Percentiles rank a stretch among this genome's conserved stretches.
phyloP scores from a whole-genome alignment of 805 yeast genomes.

The Grigorovia humatica region DNA sequence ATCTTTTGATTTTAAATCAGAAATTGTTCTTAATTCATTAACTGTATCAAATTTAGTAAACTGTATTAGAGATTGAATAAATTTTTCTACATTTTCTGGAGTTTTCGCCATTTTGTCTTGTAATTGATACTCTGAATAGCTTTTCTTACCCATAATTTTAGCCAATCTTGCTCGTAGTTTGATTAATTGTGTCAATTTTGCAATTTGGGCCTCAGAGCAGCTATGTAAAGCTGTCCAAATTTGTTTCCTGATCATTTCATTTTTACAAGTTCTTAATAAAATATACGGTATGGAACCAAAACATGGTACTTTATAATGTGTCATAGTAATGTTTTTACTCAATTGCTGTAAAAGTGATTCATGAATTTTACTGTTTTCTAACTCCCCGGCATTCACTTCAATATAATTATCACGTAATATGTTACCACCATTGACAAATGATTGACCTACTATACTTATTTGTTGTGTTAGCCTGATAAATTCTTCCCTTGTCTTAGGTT shows the following conservation, averaged over 20 bases:
- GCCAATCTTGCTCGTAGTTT: constrained; percentile 63
- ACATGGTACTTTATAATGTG: constrained; percentile 42
- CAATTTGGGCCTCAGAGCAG: constrained; percentile 53
- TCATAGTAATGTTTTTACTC: constrained; percentile 31
- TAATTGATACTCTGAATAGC: constrained; percentile 72
- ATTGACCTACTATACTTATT: constrained; percentile 73
- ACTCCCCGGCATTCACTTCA: constrained; percentile 16
- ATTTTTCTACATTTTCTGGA: constrained; percentile 65
- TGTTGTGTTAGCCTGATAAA: constrained; percentile 74
- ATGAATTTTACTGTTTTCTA: constrained; percentile 13
- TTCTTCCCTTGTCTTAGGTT: constrained; percentile 47
- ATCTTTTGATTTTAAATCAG: constrained; percentile 28
- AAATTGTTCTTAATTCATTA: constrained; percentile 45
- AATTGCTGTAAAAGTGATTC: constrained; percentile 18
- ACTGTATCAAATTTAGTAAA: constrained; percentile 45
- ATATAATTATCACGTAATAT: constrained; percentile 12
- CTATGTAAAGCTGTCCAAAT: constrained; percentile 71
- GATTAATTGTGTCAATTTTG: constrained; percentile 47
- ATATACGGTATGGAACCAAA: constrained; percentile 57
- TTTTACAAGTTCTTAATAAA: constrained; percentile 48
- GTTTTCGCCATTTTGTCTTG: constrained; percentile 82
- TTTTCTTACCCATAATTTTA: constrained; percentile 53
- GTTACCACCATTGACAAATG: constrained; percentile 36
- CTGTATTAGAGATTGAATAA: constrained; percentile 49
- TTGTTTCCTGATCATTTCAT: constrained; percentile 46